Percentiles rank a stretch among this genome's conserved stretches.
These are phyloP conservation scores for Phytophthora macrochlamydospora DNA, from an alignment of 352 stramenopile genomes.

Conservation along the genomic window DNA sequence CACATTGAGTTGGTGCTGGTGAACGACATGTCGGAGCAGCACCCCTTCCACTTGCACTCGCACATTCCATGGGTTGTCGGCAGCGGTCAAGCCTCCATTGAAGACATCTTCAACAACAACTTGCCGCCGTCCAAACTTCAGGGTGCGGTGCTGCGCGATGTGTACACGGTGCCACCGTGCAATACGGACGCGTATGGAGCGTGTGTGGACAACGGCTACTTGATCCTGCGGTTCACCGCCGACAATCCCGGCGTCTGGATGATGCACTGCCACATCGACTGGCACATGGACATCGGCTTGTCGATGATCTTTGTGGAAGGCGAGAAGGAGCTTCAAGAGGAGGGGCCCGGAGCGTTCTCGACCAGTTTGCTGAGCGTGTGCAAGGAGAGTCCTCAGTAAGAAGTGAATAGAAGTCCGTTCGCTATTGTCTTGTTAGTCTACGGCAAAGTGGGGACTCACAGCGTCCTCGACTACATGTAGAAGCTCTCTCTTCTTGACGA, in stretches of 20 bases:
- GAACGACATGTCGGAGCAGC: constrained; percentile 32
- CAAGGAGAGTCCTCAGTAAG: constrained; percentile 17
- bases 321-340: constrained; percentile 22
- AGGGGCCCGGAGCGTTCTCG: constrained; percentile 11
- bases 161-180: constrained; percentile 29
- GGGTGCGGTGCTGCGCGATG: constrained; percentile 21
- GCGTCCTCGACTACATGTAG: constrained; percentile 1
- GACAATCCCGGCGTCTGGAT: constrained; percentile 40
- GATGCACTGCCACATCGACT: constrained; percentile 42
- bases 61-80: constrained; percentile 31
- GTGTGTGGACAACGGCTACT: constrained; percentile 20
- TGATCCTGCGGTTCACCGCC: constrained; percentile 36
- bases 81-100: constrained; percentile 16
- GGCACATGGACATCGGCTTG: constrained; percentile 38
- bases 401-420: background rate
- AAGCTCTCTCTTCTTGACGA: constrained; percentile 6
- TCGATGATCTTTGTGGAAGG: constrained; percentile 36
- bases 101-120: constrained; percentile 17
- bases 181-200: constrained; percentile 9
- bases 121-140: constrained; percentile 21
- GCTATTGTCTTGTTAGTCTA: background rate
- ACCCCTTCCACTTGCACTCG: constrained; percentile 42
- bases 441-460: background rate
- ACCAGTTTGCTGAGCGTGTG: constrained; percentile 30
- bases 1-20: constrained; percentile 33